Percentiles rank a stretch among this genome's conserved stretches.
phyloP scores from a whole-genome alignment of 1,139 yeast species.

The Meyerozyma sp. region DNA sequence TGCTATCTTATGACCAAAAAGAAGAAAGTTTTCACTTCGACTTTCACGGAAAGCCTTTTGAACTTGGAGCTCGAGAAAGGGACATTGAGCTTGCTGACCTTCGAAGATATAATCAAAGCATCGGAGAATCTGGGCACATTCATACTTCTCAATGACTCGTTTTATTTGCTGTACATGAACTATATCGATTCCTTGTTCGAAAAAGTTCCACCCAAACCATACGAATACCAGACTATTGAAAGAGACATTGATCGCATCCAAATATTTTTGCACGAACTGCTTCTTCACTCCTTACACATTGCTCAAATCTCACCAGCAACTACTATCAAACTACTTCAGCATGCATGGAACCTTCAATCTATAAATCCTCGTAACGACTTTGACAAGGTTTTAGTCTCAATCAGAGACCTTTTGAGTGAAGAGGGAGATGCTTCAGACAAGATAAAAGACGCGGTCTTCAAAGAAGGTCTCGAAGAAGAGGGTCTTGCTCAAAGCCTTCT shows the following conservation, averaged over 20 bases:
- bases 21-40: background rate
- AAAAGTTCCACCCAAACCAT: conserved; percentile 26
- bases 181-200: conserved; percentile 27
- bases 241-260: conserved; percentile 29
- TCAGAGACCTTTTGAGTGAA: background rate
- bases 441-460: conserved; percentile 14
- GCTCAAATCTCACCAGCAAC: conserved; percentile 8
- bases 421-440: background rate
- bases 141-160: conserved; percentile 14
- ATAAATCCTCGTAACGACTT: background rate
- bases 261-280: conserved; percentile 10
- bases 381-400: background rate
- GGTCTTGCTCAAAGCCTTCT: conserved; percentile 17
- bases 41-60: background rate
- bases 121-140: conserved; percentile 3
- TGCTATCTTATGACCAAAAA: background rate
- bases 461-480: conserved; percentile 22
- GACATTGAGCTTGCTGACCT: conserved; percentile 16
- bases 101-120: conserved; percentile 17
- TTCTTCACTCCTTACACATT: conserved; percentile 5
- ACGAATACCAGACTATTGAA: conserved; percentile 31
- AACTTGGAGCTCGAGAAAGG: conserved; percentile 9
- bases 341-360: conserved; percentile 19
- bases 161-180: conserved; percentile 16
- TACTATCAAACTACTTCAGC: conserved; percentile 14